A percentile compares a stretch with the other conserved stretches of the same genome.
Evolutionary conservation across 257 asterid genomes (phyloP).

Genomic region (Euphrasia confusa): DNA sequence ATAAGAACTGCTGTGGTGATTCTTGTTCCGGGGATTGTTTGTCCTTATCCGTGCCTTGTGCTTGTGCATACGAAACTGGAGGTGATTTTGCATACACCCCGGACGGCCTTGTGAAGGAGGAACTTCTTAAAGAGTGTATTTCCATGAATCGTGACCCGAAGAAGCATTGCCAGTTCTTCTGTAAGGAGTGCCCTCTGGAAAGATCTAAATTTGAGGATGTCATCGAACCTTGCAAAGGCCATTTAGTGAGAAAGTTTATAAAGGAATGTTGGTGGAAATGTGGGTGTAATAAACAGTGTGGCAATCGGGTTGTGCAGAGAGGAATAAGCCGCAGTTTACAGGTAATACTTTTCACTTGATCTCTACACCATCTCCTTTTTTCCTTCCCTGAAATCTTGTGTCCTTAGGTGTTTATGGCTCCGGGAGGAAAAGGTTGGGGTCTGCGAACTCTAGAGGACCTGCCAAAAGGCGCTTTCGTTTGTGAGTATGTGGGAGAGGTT

Average conservation of each 20-base stretch:
- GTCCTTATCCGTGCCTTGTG: slow-evolving; percentile 57
- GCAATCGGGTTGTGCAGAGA: slow-evolving; percentile 94
- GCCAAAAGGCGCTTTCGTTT: slow-evolving; percentile 90
- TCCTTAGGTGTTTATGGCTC: slow-evolving; percentile 76
- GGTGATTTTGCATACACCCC: slow-evolving; percentile 79
- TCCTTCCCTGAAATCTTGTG: neutral
- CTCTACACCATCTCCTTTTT: too few species aligned
- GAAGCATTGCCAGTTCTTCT: slow-evolving; percentile 54
- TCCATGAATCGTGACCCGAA: slow-evolving; percentile 76
- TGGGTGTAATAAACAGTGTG: slow-evolving; percentile 80
- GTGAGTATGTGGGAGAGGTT: slow-evolving; percentile 96
- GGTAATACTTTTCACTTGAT: slow-evolving; percentile 37
- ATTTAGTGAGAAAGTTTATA: slow-evolving; percentile 70
- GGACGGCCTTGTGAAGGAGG: slow-evolving; percentile 76
- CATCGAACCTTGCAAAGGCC: slow-evolving; percentile 84
- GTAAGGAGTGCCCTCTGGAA: slow-evolving; percentile 83
- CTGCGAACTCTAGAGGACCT: slow-evolving; percentile 92
- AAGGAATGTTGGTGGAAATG: slow-evolving; percentile 97
- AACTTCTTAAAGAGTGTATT: slow-evolving; percentile 61
- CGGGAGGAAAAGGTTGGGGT: slow-evolving; percentile 93
- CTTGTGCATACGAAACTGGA: slow-evolving; percentile 68
- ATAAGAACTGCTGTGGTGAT: slow-evolving; percentile 47
- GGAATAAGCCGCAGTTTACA: slow-evolving; percentile 73
- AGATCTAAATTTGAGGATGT: slow-evolving; percentile 55
- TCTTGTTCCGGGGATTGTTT: slow-evolving; percentile 76